Conservation (phyloP, 1,284 basidiomycete genomes). For the Ceratobasidium sp. region DNA sequence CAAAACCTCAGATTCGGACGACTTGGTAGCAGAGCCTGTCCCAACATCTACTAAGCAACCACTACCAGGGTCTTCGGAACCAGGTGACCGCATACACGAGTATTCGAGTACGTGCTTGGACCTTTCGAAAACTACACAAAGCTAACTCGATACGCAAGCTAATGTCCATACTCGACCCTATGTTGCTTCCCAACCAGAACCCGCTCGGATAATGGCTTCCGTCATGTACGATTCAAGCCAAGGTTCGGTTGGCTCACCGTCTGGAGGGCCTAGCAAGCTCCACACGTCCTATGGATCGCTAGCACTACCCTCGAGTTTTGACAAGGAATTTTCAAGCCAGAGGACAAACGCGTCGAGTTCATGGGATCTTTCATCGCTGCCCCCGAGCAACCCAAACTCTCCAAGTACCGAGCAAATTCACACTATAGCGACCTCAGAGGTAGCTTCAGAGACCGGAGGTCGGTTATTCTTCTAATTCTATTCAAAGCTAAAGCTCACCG, state of each 20-base stretch:
- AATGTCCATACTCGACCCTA: neutral
- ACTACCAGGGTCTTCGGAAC: neutral
- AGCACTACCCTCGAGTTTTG: conserved; percentile 5
- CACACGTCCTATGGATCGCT: conserved; percentile 10
- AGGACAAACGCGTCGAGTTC: conserved; percentile 3
- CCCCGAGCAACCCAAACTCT: neutral
- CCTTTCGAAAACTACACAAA: neutral
- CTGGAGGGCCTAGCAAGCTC: conserved; percentile 1
- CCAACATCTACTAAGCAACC: conserved; percentile 2
- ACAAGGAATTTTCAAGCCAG: conserved; percentile 7
- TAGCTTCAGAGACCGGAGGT: neutral
- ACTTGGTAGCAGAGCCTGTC: neutral
- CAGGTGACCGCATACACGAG: neutral
- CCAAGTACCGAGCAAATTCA: neutral
- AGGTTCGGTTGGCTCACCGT: conserved; percentile 1
- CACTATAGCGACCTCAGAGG: neutral
- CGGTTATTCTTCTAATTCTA: neutral
- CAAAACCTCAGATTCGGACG: neutral
- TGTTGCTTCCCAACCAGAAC: neutral
- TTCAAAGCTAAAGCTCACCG: neutral
- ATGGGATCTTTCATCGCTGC: conserved; percentile 8
- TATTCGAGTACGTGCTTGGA: neutral
- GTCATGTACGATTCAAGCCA: conserved; percentile 40
- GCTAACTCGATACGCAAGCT: neutral
- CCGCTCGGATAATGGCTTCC: conserved; percentile 4